Conservation (phyloP, 2,329 filamentous ascomycete species). For the Fusarium metavorans region DNA sequence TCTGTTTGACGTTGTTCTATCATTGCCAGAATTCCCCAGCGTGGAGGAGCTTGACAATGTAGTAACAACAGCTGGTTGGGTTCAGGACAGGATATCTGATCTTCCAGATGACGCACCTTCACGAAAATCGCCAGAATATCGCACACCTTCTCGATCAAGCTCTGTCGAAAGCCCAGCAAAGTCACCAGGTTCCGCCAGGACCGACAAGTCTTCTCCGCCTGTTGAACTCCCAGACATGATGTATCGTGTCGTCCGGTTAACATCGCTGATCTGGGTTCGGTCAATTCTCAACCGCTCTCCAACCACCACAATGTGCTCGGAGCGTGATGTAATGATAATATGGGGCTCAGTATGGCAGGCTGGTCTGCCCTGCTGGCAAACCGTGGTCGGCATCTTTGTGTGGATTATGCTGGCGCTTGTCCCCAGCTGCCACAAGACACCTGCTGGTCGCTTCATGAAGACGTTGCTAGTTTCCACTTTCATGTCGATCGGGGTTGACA, state of each 20-base stretch:
- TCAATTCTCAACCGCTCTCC: conserved; percentile 58
- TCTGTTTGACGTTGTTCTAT: conserved; percentile 57
- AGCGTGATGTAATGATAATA: conserved; percentile 55
- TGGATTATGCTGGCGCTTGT: conserved; percentile 61
- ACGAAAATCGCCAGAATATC: conserved; percentile 20
- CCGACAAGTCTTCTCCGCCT: conserved; percentile 30
- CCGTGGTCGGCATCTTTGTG: conserved; percentile 60
- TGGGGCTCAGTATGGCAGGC: conserved; percentile 63
- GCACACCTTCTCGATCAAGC: conserved; percentile 19
- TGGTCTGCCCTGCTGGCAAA: conserved; percentile 59
- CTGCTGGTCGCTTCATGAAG: conserved; percentile 60
- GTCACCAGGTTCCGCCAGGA: conserved; percentile 26
- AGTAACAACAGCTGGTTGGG: conserved; percentile 53
- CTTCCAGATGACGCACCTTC: conserved; percentile 46
- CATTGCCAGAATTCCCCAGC: conserved; percentile 52
- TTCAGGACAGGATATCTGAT: conserved; percentile 53
- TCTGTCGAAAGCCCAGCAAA: conserved; percentile 25
- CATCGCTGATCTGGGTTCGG: conserved; percentile 61
- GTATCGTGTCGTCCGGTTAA: conserved; percentile 60
- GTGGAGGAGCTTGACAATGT: conserved; percentile 55
- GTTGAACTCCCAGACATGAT: conserved; percentile 54
- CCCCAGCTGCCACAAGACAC: conserved; percentile 53
- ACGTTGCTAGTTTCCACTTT: conserved; percentile 57
- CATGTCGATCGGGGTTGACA: conserved; percentile 60
- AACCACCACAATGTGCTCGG: conserved; percentile 55